Conservation (phyloP, 169 alveolate genomes). For the Plasmodium gonderi region DNA sequence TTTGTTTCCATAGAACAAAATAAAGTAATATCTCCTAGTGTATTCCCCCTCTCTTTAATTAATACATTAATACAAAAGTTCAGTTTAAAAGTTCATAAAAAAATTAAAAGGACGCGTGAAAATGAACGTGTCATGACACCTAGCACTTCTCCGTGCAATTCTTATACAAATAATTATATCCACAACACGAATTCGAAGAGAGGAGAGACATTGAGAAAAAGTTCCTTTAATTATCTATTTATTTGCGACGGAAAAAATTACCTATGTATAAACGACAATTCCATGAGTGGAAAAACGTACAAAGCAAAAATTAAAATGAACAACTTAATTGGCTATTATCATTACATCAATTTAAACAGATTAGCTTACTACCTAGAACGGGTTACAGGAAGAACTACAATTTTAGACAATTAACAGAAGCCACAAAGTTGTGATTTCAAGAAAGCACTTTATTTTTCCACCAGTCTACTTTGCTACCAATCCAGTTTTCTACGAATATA, state of each 20-base stretch:
- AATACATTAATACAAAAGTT: slow-evolving; percentile 56
- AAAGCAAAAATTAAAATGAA: slow-evolving; percentile 11
- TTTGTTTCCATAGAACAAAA: slow-evolving; percentile 39
- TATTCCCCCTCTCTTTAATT: slow-evolving; percentile 52
- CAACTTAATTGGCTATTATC: slow-evolving; percentile 62
- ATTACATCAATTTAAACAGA: slow-evolving; percentile 61
- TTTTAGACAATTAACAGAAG: not conserved
- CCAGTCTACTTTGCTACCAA: not conserved
- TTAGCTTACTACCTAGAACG: slow-evolving; percentile 46
- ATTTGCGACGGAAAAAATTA: slow-evolving; percentile 68
- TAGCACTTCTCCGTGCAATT: not conserved
- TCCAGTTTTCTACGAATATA: not conserved
- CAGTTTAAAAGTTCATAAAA: slow-evolving; percentile 23
- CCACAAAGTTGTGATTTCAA: not conserved
- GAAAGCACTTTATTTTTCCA: not conserved
- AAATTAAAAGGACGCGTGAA: not conserved
- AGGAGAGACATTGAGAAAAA: not conserved
- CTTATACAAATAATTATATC: not conserved
- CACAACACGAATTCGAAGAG: not conserved
- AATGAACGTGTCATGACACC: not conserved
- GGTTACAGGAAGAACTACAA: not conserved
- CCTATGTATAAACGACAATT: slow-evolving; percentile 65
- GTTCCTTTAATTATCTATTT: slow-evolving; percentile 26
- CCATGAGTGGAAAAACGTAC: slow-evolving; percentile 1
- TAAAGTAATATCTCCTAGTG: not conserved